These are phyloP conservation scores for Wickerhamiella alocasiicola DNA, from an alignment of 805 yeast species.

Conservation along the genomic window DNA sequence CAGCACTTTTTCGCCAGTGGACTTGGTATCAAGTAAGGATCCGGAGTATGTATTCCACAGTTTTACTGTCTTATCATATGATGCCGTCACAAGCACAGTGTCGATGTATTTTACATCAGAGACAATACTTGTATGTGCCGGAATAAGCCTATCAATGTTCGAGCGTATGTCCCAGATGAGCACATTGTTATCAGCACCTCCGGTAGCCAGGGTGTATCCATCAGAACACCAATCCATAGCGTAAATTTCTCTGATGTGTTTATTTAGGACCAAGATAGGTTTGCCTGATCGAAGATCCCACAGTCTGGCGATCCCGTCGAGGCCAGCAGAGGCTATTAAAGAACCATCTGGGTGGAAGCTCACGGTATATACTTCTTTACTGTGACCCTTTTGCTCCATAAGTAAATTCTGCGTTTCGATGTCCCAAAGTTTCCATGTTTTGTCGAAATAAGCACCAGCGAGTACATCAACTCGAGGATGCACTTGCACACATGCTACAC, in stretches of 20 bases:
- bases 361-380: conserved; percentile 52
- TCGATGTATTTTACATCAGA: conserved; percentile 48
- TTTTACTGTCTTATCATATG: conserved; percentile 60
- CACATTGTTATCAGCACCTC: conserved; percentile 68
- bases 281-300: conserved; percentile 86
- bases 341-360: conserved; percentile 58
- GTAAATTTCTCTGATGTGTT: conserved; percentile 64
- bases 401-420: conserved; percentile 37
- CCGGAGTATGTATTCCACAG: conserved; percentile 38
- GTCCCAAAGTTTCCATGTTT: conserved; percentile 88
- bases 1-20: conserved; percentile 54
- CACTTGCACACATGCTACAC: conserved; percentile 49
- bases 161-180: conserved; percentile 79
- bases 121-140: conserved; percentile 64
- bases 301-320: conserved; percentile 56
- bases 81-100: conserved; percentile 37
- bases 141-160: conserved; percentile 36
- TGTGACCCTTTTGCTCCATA: conserved; percentile 74
- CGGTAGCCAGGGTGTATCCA: conserved; percentile 68
- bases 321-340: conserved; percentile 60
- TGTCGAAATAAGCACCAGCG: conserved; percentile 68
- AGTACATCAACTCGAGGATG: conserved; percentile 52
- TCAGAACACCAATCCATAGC: conserved; percentile 61
- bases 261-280: conserved; percentile 42
- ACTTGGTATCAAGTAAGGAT: conserved; percentile 34